Evolutionary conservation across 306 rosid species (phyloP).

Genomic region (Prunus dulcis): DNA sequence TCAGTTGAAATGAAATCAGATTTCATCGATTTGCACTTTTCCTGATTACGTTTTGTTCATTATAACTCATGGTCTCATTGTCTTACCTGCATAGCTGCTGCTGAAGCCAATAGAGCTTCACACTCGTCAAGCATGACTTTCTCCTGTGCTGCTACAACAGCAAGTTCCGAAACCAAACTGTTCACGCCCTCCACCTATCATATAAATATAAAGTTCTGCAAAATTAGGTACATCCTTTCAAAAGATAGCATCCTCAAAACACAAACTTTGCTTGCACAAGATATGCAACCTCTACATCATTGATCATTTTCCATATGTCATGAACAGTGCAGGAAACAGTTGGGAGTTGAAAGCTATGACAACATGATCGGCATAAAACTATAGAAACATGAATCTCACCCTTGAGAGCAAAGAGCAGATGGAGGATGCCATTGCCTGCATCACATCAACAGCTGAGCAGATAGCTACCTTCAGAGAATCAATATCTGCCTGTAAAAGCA

Average conservation of each 20-base stretch:
- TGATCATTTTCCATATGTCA: background rate
- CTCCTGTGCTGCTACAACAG: slow-evolving; percentile 71
- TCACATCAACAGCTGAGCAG: slow-evolving; percentile 84
- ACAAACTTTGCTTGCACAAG: background rate
- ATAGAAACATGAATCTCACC: slow-evolving; percentile 42
- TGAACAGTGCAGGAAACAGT: background rate
- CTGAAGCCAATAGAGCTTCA: slow-evolving; percentile 64
- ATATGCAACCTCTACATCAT: background rate
- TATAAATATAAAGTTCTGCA: slow-evolving; percentile 14
- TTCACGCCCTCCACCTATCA: slow-evolving; percentile 71
- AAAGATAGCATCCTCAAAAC: slow-evolving; percentile 13
- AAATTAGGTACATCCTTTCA: background rate
- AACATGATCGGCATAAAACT: background rate
- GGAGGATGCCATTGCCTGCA: slow-evolving; percentile 86
- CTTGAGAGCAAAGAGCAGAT: slow-evolving; percentile 67
- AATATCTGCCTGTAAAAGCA: slow-evolving; percentile 67
- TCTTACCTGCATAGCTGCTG: slow-evolving; percentile 81
- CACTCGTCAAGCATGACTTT: slow-evolving; percentile 88
- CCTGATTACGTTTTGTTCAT: background rate
- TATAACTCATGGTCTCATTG: background rate
- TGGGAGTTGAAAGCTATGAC: background rate
- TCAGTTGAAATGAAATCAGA: background rate
- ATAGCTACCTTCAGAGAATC: slow-evolving; percentile 80
- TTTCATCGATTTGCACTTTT: background rate
- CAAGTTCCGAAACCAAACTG: slow-evolving; percentile 73